Conservation (phyloP, 352 stramenopile genomes). For the Phytophthora tubulina region DNA sequence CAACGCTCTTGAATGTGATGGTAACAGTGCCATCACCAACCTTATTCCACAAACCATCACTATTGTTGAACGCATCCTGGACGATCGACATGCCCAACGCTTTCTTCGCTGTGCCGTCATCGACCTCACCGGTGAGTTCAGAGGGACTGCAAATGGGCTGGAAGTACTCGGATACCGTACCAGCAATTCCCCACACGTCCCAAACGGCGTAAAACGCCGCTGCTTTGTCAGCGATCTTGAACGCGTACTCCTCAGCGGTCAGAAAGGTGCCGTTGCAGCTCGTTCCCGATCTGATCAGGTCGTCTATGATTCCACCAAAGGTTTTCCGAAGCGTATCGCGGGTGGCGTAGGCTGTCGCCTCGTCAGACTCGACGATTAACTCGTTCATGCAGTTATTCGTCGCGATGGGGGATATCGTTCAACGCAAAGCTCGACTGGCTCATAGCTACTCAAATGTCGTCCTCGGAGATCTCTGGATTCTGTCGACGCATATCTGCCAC, state of each 20-base stretch:
- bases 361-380: slow-evolving; percentile 26
- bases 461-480: slow-evolving; percentile 29
- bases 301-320: slow-evolving; percentile 47
- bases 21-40: slow-evolving; percentile 28
- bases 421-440: slow-evolving; percentile 47
- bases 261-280: slow-evolving; percentile 38
- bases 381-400: slow-evolving; percentile 45
- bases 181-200: slow-evolving; percentile 47
- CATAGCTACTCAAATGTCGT: slow-evolving; percentile 29
- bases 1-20: slow-evolving; percentile 39
- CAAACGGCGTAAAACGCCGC: slow-evolving; percentile 44
- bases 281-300: slow-evolving; percentile 43
- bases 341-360: slow-evolving; percentile 22
- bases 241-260: slow-evolving; percentile 37
- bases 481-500: slow-evolving; percentile 22
- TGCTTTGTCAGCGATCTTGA: slow-evolving; percentile 44
- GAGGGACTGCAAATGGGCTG: slow-evolving; percentile 57
- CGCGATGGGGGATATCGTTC: slow-evolving; percentile 51
- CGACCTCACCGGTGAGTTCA: slow-evolving; percentile 43
- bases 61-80: slow-evolving; percentile 45
- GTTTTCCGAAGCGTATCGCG: slow-evolving; percentile 54
- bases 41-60: slow-evolving; percentile 31
- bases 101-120: slow-evolving; percentile 40
- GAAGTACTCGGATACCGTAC: slow-evolving; percentile 46
- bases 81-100: slow-evolving; percentile 44